These are phyloP conservation scores for Quercus berberidifolia DNA, from an alignment of 306 rosid genomes.

Conservation along the genomic window DNA sequence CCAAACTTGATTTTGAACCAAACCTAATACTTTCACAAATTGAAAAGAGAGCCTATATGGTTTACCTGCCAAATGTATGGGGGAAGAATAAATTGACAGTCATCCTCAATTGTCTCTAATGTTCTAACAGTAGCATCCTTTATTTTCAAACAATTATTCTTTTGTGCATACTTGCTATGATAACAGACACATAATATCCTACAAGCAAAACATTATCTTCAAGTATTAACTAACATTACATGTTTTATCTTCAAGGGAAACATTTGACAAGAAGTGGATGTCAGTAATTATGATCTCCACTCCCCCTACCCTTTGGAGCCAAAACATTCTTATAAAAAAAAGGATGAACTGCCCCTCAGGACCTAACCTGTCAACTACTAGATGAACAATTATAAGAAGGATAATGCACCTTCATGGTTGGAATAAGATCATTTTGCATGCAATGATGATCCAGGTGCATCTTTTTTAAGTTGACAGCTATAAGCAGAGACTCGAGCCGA, in stretches of 20 bases:
- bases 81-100: not conserved
- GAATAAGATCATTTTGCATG: conserved; percentile 44
- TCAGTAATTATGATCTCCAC: too few relatives aligned
- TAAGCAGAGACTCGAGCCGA: conserved; percentile 60
- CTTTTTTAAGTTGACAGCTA: conserved; percentile 56
- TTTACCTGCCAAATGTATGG: not conserved
- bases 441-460: conserved; percentile 54
- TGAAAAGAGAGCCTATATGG: not conserved
- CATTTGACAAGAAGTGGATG: too few relatives aligned
- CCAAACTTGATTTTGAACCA: not conserved
- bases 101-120: not conserved
- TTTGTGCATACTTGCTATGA: not conserved
- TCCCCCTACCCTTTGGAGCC: too few relatives aligned
- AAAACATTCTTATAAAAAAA: too few relatives aligned
- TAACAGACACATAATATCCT: not conserved
- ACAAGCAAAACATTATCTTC: not conserved
- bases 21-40: not conserved
- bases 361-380: not conserved
- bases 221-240: too few relatives aligned
- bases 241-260: too few relatives aligned
- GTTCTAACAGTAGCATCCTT: not conserved
- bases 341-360: not conserved
- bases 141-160: not conserved
- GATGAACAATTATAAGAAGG: not conserved
- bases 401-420: conserved; percentile 49